Conservation (phyloP, 2,329 filamentous ascomycete species). For the Paraconiothyrium brasiliense region DNA sequence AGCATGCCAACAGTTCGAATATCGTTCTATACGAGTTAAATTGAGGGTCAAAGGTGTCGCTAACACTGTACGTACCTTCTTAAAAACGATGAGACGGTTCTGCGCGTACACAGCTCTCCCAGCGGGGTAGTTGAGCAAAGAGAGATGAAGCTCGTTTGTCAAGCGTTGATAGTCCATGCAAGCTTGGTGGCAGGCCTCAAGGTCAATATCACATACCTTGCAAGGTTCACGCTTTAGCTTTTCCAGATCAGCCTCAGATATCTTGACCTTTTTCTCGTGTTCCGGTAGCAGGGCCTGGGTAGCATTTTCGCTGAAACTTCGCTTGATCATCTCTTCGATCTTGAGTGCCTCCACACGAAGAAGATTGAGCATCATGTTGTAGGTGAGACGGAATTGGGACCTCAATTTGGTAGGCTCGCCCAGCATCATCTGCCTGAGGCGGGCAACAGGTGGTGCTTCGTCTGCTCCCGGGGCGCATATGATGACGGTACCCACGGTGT, state of each 20-base stretch:
- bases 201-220: conserved; percentile 78
- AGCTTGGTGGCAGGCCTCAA: conserved; percentile 83
- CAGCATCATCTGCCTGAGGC: conserved; percentile 92
- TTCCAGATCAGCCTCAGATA: conserved; percentile 89
- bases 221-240: conserved; percentile 90
- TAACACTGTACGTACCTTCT: conserved; percentile 57
- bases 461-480: conserved; percentile 84
- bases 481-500: conserved; percentile 92
- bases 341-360: conserved; percentile 94
- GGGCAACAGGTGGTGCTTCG: conserved; percentile 85
- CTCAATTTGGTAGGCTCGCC: conserved; percentile 94
- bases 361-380: conserved; percentile 99
- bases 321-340: conserved; percentile 99
- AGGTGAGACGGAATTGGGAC: conserved; percentile 95
- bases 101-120: conserved; percentile 81
- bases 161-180: conserved; percentile 81
- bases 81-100: conserved; percentile 83
- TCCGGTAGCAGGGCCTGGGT: conserved; percentile 94
- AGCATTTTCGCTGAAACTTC: conserved; percentile 97
- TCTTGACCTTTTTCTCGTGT: conserved; percentile 91
- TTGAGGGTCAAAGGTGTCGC: neutral
- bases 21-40: conserved; percentile 67
- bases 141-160: conserved; percentile 82
- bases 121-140: conserved; percentile 79
- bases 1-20: conserved; percentile 84